phyloP scores from a whole-genome alignment of 345 rosid genomes.

The Lumnitzera racemosa region DNA sequence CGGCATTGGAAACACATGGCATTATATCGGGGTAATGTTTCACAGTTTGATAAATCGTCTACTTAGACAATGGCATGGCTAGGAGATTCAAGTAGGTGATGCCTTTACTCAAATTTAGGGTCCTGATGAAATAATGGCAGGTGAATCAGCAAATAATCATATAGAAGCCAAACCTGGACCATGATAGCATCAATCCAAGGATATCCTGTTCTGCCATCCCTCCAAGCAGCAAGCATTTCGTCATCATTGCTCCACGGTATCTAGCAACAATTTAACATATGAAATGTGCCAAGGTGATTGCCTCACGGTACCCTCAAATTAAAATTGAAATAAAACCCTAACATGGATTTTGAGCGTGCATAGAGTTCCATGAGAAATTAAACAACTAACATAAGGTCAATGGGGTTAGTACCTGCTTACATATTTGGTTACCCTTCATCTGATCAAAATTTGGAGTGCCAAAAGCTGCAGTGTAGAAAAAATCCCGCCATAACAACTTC shows the following conservation, averaged over 20 bases:
- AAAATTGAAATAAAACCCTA: neutral
- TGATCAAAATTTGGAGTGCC: constrained; percentile 82
- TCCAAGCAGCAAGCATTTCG: constrained; percentile 75
- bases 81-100: neutral
- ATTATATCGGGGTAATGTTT: too few relatives aligned
- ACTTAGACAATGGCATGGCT: too few relatives aligned
- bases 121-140: neutral
- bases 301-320: too few relatives aligned
- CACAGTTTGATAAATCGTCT: too few relatives aligned
- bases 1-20: too few relatives aligned
- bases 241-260: constrained; percentile 85
- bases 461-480: constrained; percentile 81
- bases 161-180: constrained; percentile 65
- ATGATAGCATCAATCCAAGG: constrained; percentile 99
- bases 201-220: constrained; percentile 82
- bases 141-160: neutral
- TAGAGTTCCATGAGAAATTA: neutral
- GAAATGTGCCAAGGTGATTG: neutral
- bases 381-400: neutral
- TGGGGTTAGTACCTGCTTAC: constrained; percentile 64
- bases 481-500: constrained; percentile 89
- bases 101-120: neutral
- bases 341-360: neutral
- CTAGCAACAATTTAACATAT: constrained; percentile 21
- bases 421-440: constrained; percentile 75